A percentile compares a stretch with the other conserved stretches of the same genome.
Conservation (phyloP, 306 rosid species). For the Herpetospermum pedunculosum region DNA sequence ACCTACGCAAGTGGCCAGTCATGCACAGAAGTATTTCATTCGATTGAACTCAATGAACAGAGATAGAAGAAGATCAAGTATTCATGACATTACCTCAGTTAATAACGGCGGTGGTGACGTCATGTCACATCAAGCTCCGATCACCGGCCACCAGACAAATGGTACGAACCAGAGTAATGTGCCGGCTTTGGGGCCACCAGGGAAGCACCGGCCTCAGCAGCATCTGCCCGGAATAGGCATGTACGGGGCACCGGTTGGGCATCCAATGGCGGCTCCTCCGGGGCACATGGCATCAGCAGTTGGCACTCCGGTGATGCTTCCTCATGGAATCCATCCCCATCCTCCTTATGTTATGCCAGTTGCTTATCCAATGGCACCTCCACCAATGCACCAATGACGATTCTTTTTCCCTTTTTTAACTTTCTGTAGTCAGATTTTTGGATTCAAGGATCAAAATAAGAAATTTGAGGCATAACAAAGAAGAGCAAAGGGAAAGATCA, state of each 20-base stretch:
- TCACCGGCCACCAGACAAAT: slow-evolving; percentile 68
- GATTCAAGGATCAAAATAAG: slow-evolving; percentile 6
- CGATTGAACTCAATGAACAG: slow-evolving; percentile 89
- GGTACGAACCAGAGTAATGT: slow-evolving; percentile 28
- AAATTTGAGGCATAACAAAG: neutral
- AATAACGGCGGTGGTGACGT: slow-evolving; percentile 52
- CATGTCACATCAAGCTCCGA: slow-evolving; percentile 50
- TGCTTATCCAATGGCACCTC: slow-evolving; percentile 95
- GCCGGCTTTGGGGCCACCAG: slow-evolving; percentile 39
- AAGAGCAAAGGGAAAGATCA: neutral
- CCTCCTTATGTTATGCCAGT: slow-evolving; percentile 74
- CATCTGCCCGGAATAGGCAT: slow-evolving; percentile 67
- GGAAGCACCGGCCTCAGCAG: slow-evolving; percentile 59
- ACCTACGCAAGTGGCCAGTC: slow-evolving; percentile 97
- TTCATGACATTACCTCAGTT: slow-evolving; percentile 87
- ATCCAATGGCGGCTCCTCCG: slow-evolving; percentile 68
- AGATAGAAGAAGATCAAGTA: slow-evolving; percentile 92
- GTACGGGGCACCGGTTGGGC: slow-evolving; percentile 85
- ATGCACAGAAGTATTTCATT: slow-evolving; percentile 93
- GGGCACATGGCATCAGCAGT: slow-evolving; percentile 86
- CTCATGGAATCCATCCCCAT: slow-evolving; percentile 47
- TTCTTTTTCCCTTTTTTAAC: neutral
- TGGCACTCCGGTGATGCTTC: slow-evolving; percentile 95
- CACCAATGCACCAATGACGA: slow-evolving; percentile 75
- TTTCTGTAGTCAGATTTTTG: slow-evolving; percentile 13